A percentile compares a stretch with the other conserved stretches of the same genome.
Evolutionary conservation across 2,329 filamentous ascomycete species (phyloP).

Genomic region (Sphaerulina vaccinii): DNA sequence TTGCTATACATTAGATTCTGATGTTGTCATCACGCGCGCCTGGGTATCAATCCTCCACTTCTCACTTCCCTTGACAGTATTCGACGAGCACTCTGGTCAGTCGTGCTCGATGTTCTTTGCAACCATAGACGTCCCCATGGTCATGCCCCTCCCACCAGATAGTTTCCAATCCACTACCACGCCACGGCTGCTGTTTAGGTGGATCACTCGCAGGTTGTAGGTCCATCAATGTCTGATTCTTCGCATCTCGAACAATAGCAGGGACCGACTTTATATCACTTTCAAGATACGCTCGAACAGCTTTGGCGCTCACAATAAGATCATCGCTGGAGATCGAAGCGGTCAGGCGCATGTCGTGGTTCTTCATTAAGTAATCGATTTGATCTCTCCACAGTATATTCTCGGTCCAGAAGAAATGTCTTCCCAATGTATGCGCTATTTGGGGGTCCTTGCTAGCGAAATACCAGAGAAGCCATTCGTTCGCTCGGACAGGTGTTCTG

Average conservation of each 20-base stretch:
- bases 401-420: constrained; percentile 70
- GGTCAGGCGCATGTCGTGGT: constrained; percentile 46
- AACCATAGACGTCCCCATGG: constrained; percentile 62
- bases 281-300: constrained; percentile 59
- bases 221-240: constrained; percentile 28
- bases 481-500: constrained; percentile 50
- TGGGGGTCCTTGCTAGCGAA: constrained; percentile 68
- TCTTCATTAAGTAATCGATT: constrained; percentile 43
- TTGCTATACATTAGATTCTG: too few relatives aligned
- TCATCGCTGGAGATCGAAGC: constrained; percentile 61
- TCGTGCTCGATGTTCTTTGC: constrained; percentile 25
- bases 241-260: constrained; percentile 22
- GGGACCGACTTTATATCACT: constrained; percentile 35
- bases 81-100: constrained; percentile 31
- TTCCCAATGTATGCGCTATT: constrained; percentile 61
- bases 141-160: constrained; percentile 62
- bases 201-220: constrained; percentile 33
- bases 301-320: constrained; percentile 62
- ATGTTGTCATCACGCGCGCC: too few relatives aligned
- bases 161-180: constrained; percentile 53
- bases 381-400: constrained; percentile 71
- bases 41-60: too few relatives aligned
- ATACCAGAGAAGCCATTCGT: constrained; percentile 69
- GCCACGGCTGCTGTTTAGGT: constrained; percentile 34
- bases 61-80: constrained; percentile 21